Base-by-base conservation (phyloP, 169 alveolate genomes). In the Cryptosporidium tyzzeri region DNA sequence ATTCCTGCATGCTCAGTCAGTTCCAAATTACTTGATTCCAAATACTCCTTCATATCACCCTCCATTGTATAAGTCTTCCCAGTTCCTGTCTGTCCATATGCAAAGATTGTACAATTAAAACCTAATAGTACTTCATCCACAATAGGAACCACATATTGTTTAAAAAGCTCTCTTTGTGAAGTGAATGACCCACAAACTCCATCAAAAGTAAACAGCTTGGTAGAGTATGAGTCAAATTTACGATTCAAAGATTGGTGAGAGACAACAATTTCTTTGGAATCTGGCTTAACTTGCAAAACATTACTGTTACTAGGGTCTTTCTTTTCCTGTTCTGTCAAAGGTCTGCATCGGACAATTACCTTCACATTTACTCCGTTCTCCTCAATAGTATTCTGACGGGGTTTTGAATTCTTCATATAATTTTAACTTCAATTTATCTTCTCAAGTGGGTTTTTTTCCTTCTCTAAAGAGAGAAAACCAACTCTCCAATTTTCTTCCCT, bases 71-170 rank as follows among this genome's bases (percentile, higher is more conserved):
- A 95, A 2, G 97, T 95, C 80, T 95, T 95, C 16, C 97, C 97
- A 1, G 97, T 91, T 7, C 97, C 97, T 6, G 97, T 95, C 85
- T 95, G 94, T 1, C 97, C 97, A 89, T 95, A 95, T 8, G 96
- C 97, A 69, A 95, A 94, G 8, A 95, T 95, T 29, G 97, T 95
- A 9, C 97, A 95, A 86, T 95, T 96, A 87, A 95, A 96, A 9
- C 98, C 98, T 71, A 94, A 95, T 16, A 95, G 84, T 33, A 95
- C 98, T 91, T 95, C 95, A 44, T 94, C 95, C 21, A 96, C 97
- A 26, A 96, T 95, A 51, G 95, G 96, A 74, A 67, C 93, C 75
- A 94, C 93, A 93, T 55, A 96, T 93, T 69, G 92, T 75, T 86
- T 94, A 55, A 92, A 92, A 21, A 92, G 62, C 6, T 91, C 92